Base-by-base conservation (phyloP, 495 filamentous ascomycete genomes). In the Cudoniella acicularis region DNA sequence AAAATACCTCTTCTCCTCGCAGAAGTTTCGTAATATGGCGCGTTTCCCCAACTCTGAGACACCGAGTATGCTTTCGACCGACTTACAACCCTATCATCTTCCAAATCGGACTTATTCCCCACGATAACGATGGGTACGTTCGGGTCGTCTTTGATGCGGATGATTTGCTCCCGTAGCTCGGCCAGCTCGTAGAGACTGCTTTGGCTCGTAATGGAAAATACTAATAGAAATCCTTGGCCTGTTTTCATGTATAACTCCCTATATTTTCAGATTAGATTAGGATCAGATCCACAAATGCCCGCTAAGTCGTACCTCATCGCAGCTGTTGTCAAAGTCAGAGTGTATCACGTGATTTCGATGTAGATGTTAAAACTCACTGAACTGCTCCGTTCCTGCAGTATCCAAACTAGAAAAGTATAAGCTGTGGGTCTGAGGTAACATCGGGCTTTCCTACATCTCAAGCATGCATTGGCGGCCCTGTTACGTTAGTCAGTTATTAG, bases 331-430 rank as follows among this genome's bases (percentile, higher is more conserved):
- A 42, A 62, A 26, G 46, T 56, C 49, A 69, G 52, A 30, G 23
- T 52, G n/a, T 10, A 22, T 69, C 64, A 71, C 63, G 62, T 65
- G 67, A 62, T 46, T 17, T 10, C n/a, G 22, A 1, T 8, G 3
- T 51, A 2, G 18, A 51, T n/a, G 25, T 27, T 10, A 56, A 43
- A 51, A 79, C 88, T 80, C 78, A 95, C 91, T 96, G 73, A 98
- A 98, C 71, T 98, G 94, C 76, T 98, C 94, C 64, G 94, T 97
- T 43, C 94, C 94, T 59, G 94, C 94, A 22, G 94, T 98, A 69
- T 98, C 94, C 66, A 98, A 83, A 69, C 90, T 95, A 51, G 36
- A 27, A 36, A 49, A 21, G 13, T n/a, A 36, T 55, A 43, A 64
- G 50, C 42, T 40, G 42, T 24, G 58, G 54, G 18, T 59, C 40